Evolutionary conservation across 129 eudicot genomes (phyloP).

Genomic region (Calendula officinalis): DNA sequence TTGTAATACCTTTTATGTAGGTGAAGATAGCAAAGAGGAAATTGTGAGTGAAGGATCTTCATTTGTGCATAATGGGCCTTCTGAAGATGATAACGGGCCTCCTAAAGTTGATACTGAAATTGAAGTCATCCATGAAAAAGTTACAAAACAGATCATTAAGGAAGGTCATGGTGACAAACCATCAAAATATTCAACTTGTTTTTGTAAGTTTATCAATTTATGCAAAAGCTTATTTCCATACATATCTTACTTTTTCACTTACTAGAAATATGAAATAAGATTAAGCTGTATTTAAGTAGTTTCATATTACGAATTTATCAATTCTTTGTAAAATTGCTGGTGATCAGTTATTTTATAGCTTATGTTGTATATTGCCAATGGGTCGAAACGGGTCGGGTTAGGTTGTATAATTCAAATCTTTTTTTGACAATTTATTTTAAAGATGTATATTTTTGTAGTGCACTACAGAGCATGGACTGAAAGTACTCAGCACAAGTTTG

Average conservation of each 20-base stretch:
- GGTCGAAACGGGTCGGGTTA: too few relatives aligned
- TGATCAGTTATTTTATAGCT: too few relatives aligned
- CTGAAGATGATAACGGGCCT: conserved; percentile 67
- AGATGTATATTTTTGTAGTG: conserved; percentile 47
- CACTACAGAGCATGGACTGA: conserved; percentile 97
- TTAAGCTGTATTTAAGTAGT: neutral
- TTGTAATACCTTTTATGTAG: conserved; percentile 16
- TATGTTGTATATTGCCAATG: too few relatives aligned
- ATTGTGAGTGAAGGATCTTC: conserved; percentile 67
- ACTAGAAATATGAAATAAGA: conserved; percentile 8
- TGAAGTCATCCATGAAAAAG: conserved; percentile 88
- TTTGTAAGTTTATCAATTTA: conserved; percentile 51
- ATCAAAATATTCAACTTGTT: conserved; percentile 96
- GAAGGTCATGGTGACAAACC: conserved; percentile 98
- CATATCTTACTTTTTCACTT: neutral
- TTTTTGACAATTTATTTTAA: too few relatives aligned
- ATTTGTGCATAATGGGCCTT: conserved; percentile 73
- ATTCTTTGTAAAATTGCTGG: too few relatives aligned
- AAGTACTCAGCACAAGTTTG: conserved; percentile 93
- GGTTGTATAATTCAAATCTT: too few relatives aligned
- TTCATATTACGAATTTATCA: too few relatives aligned
- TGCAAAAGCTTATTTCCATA: neutral
- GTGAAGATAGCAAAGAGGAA: conserved; percentile 38
- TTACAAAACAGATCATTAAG: conserved; percentile 82
- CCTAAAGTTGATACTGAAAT: conserved; percentile 64